These are phyloP conservation scores for Magnolia changhungtana DNA, from an alignment of 164 flowering plant species.

Conservation along the genomic window DNA sequence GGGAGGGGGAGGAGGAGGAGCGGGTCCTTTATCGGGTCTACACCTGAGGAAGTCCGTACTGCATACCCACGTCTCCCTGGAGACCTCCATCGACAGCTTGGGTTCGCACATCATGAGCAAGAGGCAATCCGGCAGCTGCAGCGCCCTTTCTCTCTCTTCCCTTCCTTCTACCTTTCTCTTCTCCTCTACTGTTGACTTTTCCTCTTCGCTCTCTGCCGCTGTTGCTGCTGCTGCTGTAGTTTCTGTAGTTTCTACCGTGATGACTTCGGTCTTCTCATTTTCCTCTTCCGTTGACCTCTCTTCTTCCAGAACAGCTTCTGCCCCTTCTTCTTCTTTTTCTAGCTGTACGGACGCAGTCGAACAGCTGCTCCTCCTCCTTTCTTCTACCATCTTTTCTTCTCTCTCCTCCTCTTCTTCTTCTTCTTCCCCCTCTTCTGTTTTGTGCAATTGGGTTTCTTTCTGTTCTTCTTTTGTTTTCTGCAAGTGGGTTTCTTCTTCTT, in stretches of 20 bases:
- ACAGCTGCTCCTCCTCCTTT: conserved; percentile 11
- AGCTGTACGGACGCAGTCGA: conserved; percentile 6
- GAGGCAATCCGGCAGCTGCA: conserved; percentile 67
- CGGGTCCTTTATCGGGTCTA: conserved; percentile 31
- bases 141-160: neutral
- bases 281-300: conserved; percentile 1
- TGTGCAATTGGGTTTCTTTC: neutral
- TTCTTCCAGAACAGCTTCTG: neutral
- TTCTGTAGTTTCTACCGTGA: neutral
- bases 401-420: conserved; percentile 15
- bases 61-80: conserved; percentile 95
- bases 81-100: conserved; percentile 95
- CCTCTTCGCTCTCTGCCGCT: conserved; percentile 13
- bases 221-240: neutral
- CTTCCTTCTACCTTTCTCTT: neutral
- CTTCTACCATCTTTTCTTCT: conserved; percentile 8
- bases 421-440: conserved; percentile 12
- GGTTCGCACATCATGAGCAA: conserved; percentile 96
- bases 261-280: conserved; percentile 1
- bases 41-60: conserved; percentile 73
- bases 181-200: conserved; percentile 5
- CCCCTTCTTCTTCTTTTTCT: conserved; percentile 19
- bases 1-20: neutral
- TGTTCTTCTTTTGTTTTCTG: conserved; percentile 8
- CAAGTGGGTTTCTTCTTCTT: conserved; percentile 3